A percentile compares a stretch with the other conserved stretches of the same genome.
Conservation (phyloP, 345 rosid species). For the Arabis alpina region DNA sequence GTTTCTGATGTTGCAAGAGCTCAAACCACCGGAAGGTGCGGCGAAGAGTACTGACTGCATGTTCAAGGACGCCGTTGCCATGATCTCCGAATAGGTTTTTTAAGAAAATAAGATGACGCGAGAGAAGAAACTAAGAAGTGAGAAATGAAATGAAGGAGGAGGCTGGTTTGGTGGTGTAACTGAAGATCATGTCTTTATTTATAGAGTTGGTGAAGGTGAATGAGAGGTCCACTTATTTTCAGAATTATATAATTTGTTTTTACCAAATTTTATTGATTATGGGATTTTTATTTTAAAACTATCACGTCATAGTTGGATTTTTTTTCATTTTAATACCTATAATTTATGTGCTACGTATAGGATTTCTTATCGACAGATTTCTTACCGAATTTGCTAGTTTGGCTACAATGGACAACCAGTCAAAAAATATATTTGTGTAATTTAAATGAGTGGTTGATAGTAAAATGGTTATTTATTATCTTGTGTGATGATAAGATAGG, state of each 20-base stretch:
- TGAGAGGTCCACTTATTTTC: conserved; percentile 27
- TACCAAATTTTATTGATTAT: background rate
- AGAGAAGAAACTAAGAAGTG: conserved; percentile 13
- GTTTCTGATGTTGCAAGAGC: conserved; percentile 27
- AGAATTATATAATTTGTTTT: background rate
- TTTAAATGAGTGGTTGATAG: too few relatives aligned
- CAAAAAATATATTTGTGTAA: too few relatives aligned
- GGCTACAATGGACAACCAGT: background rate
- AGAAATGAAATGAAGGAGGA: conserved; percentile 15
- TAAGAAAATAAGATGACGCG: background rate
- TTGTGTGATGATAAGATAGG: too few relatives aligned
- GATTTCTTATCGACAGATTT: background rate
- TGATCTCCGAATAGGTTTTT: conserved; percentile 3
- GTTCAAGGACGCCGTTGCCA: conserved; percentile 47
- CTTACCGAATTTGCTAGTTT: background rate
- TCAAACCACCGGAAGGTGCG: conserved; percentile 39
- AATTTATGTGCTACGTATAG: too few relatives aligned
- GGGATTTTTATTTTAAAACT: background rate
- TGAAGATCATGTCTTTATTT: conserved; percentile 8
- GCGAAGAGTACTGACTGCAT: conserved; percentile 49
- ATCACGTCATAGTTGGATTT: too few relatives aligned
- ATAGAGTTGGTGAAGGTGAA: conserved; percentile 31
- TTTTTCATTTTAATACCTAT: too few relatives aligned
- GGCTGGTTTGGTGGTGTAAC: conserved; percentile 11
- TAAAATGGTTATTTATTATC: too few relatives aligned